Evolutionary conservation across 2,329 filamentous ascomycete genomes (phyloP).

Genomic region (Hymenoscyphus repandus): DNA sequence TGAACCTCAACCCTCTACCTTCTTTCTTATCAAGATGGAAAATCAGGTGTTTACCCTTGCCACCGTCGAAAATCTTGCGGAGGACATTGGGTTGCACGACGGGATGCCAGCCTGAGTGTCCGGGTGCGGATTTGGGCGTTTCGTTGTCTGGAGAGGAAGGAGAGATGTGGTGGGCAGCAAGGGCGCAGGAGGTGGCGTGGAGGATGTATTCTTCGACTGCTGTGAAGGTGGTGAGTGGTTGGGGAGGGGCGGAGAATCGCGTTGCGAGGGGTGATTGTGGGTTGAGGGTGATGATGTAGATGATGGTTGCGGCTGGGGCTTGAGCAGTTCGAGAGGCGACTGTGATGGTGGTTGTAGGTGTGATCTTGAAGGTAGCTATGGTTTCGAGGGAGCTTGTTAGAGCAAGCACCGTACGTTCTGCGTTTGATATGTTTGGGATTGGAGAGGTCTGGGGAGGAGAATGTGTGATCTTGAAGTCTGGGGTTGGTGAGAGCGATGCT

Average conservation of each 20-base stretch:
- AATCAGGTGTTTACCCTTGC: slow-evolving; percentile 15
- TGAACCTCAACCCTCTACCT: not conserved
- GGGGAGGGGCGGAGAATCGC: slow-evolving; percentile 15
- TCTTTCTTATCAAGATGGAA: slow-evolving; percentile 3
- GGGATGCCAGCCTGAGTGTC: slow-evolving; percentile 12
- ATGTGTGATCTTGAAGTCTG: slow-evolving; percentile 22
- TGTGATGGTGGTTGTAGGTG: slow-evolving; percentile 29
- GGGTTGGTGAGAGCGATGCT: slow-evolving; percentile 22
- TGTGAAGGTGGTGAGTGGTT: slow-evolving; percentile 8
- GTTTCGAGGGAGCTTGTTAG: slow-evolving; percentile 40
- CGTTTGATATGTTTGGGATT: slow-evolving; percentile 18
- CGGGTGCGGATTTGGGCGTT: not conserved
- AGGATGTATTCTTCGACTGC: slow-evolving; percentile 24
- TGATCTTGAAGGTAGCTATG: slow-evolving; percentile 35
- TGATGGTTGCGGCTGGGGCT: slow-evolving; percentile 6
- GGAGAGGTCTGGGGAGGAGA: slow-evolving; percentile 17
- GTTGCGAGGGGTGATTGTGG: slow-evolving; percentile 14
- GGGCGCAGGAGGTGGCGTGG: slow-evolving; percentile 22
- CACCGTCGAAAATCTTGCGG: slow-evolving; percentile 7
- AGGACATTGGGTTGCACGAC: slow-evolving; percentile 17
- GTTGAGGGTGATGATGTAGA: slow-evolving; percentile 15
- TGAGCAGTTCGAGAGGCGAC: slow-evolving; percentile 31
- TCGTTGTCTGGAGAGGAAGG: not conserved
- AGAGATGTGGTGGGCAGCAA: slow-evolving; percentile 11
- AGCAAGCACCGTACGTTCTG: slow-evolving; percentile 37